Percentiles rank a stretch among this genome's conserved stretches.
These are phyloP conservation scores for Mallotus japonicus DNA, from an alignment of 441 rosid species.

Conservation along the genomic window DNA sequence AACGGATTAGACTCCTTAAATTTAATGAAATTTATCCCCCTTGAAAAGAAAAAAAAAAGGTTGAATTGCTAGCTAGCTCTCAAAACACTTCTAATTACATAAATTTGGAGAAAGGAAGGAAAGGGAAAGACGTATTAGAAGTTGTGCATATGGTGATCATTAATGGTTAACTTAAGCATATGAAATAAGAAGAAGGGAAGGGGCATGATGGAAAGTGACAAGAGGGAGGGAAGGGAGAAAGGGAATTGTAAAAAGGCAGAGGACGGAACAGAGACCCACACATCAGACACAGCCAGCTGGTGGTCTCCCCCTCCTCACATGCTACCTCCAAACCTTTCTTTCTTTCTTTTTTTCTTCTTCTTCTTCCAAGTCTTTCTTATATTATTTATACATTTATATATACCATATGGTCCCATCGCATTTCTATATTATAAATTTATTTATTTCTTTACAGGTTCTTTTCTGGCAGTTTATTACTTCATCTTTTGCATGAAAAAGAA, in stretches of 20 bases:
- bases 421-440: background rate
- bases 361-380: too few relatives aligned
- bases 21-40: too few relatives aligned
- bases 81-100: too few relatives aligned
- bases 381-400: too few relatives aligned
- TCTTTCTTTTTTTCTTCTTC: too few relatives aligned
- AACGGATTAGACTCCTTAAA: too few relatives aligned
- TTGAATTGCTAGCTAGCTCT: too few relatives aligned
- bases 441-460: slow-evolving; percentile 19
- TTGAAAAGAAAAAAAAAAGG: too few relatives aligned
- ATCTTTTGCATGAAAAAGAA: background rate
- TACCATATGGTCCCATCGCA: too few relatives aligned
- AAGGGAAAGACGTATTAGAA: background rate
- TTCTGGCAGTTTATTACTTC: slow-evolving; percentile 14
- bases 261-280: slow-evolving; percentile 29
- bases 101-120: too few relatives aligned
- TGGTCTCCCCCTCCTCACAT: slow-evolving; percentile 56
- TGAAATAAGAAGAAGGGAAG: background rate
- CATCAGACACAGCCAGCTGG: slow-evolving; percentile 54
- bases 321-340: slow-evolving; percentile 21
- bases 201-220: slow-evolving; percentile 14
- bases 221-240: background rate
- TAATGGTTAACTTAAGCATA: background rate
- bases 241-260: slow-evolving; percentile 10
- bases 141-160: background rate